phyloP scores from a whole-genome alignment of 108 stramenopile species.

The Cyclotella atomus region DNA sequence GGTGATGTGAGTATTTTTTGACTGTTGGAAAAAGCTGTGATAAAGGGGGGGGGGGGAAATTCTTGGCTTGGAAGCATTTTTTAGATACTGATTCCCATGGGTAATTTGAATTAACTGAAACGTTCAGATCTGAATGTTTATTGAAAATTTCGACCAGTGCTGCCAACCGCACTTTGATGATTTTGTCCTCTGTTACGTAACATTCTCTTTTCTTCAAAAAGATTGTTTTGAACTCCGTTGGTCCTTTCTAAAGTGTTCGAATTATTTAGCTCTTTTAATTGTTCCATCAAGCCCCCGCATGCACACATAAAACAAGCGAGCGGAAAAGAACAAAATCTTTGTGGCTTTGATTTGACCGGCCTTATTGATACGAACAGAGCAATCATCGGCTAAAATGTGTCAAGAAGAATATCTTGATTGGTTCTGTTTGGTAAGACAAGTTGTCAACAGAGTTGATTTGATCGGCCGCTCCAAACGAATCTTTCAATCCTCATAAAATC shows the following conservation, averaged over 20 bases:
- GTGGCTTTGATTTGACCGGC: background rate
- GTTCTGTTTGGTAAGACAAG: background rate
- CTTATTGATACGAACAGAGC: too few relatives aligned
- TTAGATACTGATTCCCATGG: background rate
- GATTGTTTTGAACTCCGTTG: too few relatives aligned
- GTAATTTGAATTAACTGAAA: background rate
- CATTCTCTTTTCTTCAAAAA: too few relatives aligned
- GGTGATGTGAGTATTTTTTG: background rate
- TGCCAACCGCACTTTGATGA: background rate
- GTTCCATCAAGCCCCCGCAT: too few relatives aligned
- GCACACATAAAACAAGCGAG: too few relatives aligned
- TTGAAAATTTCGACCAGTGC: background rate
- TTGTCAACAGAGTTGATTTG: slow-evolving; percentile 3
- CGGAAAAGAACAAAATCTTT: too few relatives aligned
- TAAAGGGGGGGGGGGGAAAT: background rate
- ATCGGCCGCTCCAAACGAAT: background rate
- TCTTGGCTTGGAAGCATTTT: too few relatives aligned
- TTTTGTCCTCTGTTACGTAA: background rate
- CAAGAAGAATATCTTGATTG: too few relatives aligned
- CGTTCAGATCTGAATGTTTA: background rate
- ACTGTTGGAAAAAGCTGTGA: slow-evolving; percentile 1
- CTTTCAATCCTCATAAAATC: background rate
- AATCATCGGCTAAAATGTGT: too few relatives aligned
- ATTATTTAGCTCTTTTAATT: too few relatives aligned
- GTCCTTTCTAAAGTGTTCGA: too few relatives aligned